A percentile compares a stretch with the other conserved stretches of the same genome.
Conservation (phyloP, 768 basidiomycete species). For the Piloderma croceum region DNA sequence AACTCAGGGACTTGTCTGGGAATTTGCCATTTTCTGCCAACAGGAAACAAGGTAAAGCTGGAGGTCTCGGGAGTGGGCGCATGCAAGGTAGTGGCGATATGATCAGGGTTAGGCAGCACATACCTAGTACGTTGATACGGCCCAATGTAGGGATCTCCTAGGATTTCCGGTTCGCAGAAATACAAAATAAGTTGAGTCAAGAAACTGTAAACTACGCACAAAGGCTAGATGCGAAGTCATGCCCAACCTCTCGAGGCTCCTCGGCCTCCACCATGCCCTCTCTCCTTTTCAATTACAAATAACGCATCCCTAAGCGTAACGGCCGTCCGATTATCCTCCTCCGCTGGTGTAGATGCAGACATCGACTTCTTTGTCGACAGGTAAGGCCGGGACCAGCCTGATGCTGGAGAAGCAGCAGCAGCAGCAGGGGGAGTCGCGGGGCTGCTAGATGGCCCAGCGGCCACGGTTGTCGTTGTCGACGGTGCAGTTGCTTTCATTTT, state of each 20-base stretch:
- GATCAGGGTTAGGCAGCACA: no score
- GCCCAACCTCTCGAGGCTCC: conserved; percentile 72
- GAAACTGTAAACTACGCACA: neutral
- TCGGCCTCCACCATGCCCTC: conserved; percentile 76
- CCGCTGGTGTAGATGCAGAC: conserved; percentile 31
- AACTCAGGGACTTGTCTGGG: no score
- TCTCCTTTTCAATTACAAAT: conserved; percentile 80
- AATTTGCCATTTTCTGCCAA: no score
- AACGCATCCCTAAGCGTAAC: conserved; percentile 77
- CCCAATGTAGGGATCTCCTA: no score
- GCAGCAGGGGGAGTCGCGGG: conserved; percentile 28
- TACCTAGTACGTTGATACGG: no score
- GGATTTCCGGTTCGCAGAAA: no score
- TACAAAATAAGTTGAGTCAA: neutral
- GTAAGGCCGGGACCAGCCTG: conserved; percentile 60
- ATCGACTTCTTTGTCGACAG: conserved; percentile 46
- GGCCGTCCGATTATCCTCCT: conserved; percentile 53
- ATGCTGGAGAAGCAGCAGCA: conserved; percentile 17
- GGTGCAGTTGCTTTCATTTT: conserved; percentile 24
- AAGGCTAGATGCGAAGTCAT: conserved; percentile 18
- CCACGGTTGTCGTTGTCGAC: conserved; percentile 28
- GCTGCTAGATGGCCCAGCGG: conserved; percentile 23
- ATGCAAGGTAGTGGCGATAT: no score
- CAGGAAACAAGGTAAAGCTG: no score
- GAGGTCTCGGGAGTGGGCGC: no score